Percentiles rank a stretch among this genome's conserved stretches.
phyloP scores from a whole-genome alignment of 345 rosid genomes.

The Eucalyptus pauciflora region DNA sequence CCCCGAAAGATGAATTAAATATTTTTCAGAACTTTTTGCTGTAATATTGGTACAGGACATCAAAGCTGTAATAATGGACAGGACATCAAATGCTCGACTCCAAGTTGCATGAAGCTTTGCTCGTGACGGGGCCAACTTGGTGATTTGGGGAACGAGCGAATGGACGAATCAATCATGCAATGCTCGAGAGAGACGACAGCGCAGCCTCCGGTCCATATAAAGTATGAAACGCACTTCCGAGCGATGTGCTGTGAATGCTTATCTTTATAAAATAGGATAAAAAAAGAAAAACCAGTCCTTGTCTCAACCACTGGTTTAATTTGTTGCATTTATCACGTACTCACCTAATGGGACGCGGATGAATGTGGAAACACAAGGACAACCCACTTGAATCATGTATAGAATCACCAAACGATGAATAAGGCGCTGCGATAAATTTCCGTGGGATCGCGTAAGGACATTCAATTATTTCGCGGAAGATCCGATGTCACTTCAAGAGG shows the following conservation, averaged over 20 bases:
- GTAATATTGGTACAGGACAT: background rate
- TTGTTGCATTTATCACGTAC: background rate
- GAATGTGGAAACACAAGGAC: background rate
- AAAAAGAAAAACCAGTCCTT: background rate
- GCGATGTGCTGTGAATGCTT: background rate
- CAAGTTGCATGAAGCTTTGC: background rate
- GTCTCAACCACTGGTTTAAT: background rate
- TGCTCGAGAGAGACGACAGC: background rate
- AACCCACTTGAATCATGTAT: background rate
- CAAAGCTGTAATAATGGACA: background rate
- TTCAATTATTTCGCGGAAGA: background rate
- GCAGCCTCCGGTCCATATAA: background rate
- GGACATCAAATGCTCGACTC: background rate
- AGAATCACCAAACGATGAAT: background rate
- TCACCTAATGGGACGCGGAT: background rate
- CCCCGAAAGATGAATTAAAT: background rate
- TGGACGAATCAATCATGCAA: background rate
- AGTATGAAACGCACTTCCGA: background rate
- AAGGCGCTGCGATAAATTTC: background rate
- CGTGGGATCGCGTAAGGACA: background rate
- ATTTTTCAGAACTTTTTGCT: background rate
- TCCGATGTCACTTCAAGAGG: background rate
- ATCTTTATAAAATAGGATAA: background rate
- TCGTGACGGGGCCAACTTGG: background rate
- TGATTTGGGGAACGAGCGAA: background rate